Evolutionary conservation across 1,284 basidiomycete genomes (phyloP).

Genomic region (Sporisorium scitamineum): DNA sequence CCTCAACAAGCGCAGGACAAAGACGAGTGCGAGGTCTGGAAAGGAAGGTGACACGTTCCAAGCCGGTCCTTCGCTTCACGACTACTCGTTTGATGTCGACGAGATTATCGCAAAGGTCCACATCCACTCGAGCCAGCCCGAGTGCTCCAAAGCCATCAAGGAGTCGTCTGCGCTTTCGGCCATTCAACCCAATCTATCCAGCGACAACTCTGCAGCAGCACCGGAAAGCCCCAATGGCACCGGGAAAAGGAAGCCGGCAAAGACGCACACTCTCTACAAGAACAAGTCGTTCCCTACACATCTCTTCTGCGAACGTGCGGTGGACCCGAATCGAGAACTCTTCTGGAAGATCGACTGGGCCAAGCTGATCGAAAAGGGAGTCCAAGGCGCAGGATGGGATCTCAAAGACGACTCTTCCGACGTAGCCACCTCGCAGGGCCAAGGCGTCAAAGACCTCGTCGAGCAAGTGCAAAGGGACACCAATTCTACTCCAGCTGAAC

Average conservation of each 20-base stretch:
- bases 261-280: conserved; percentile 32
- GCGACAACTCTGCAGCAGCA: background rate
- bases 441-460: conserved; percentile 52
- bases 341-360: conserved; percentile 55
- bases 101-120: conserved; percentile 48
- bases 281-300: conserved; percentile 48
- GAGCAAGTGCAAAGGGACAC: conserved; percentile 35
- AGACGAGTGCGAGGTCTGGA: conserved; percentile 38
- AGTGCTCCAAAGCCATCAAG: conserved; percentile 37
- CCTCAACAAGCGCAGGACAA: conserved; percentile 37
- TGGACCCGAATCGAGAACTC: conserved; percentile 51
- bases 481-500: background rate
- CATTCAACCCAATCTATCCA: conserved; percentile 4
- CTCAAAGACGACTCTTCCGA: conserved; percentile 50
- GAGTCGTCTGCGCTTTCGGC: conserved; percentile 26
- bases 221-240: background rate
- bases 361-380: conserved; percentile 41
- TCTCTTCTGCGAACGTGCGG: conserved; percentile 52
- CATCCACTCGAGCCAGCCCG: conserved; percentile 26
- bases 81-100: conserved; percentile 49
- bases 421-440: conserved; percentile 33
- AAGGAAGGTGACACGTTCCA: conserved; percentile 47
- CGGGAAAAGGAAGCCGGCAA: conserved; percentile 17
- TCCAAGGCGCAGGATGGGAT: conserved; percentile 45
- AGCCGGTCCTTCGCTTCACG: conserved; percentile 44